Conservation (phyloP, 2,329 filamentous ascomycete genomes). For the Mollisia scopiformis region DNA sequence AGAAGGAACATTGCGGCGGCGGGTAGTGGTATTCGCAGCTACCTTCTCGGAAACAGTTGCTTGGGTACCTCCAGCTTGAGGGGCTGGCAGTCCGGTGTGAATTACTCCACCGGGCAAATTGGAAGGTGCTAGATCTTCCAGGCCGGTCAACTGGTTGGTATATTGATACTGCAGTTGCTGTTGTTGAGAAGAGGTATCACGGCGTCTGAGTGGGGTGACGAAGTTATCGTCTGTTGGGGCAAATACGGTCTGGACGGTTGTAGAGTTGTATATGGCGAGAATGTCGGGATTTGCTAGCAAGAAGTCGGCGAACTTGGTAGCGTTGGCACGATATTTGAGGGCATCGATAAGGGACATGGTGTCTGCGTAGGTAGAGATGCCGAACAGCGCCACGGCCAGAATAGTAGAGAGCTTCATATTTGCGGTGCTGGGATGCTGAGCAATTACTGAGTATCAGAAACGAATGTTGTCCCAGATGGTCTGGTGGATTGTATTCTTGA, state of each 20-base stretch:
- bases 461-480: not conserved
- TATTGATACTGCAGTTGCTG: not conserved
- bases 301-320: constrained; percentile 28
- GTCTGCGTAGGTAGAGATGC: not conserved
- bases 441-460: not conserved
- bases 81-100: not conserved
- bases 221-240: constrained; percentile 26
- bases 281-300: constrained; percentile 27
- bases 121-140: not conserved
- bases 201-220: not conserved
- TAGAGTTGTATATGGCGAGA: constrained; percentile 22
- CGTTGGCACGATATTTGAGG: constrained; percentile 23
- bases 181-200: not conserved
- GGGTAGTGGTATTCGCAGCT: not conserved
- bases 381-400: not conserved
- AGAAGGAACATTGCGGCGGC: not conserved
- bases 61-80: not conserved
- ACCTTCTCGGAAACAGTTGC: not conserved
- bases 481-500: not conserved
- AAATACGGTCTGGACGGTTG: constrained; percentile 28
- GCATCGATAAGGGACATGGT: constrained; percentile 19
- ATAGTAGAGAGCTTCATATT: not conserved
- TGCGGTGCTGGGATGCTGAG: not conserved
- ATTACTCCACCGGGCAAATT: not conserved
- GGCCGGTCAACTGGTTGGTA: not conserved